Conservation (phyloP, 2,329 filamentous ascomycete species). For the Trichoderma afroharzianum region DNA sequence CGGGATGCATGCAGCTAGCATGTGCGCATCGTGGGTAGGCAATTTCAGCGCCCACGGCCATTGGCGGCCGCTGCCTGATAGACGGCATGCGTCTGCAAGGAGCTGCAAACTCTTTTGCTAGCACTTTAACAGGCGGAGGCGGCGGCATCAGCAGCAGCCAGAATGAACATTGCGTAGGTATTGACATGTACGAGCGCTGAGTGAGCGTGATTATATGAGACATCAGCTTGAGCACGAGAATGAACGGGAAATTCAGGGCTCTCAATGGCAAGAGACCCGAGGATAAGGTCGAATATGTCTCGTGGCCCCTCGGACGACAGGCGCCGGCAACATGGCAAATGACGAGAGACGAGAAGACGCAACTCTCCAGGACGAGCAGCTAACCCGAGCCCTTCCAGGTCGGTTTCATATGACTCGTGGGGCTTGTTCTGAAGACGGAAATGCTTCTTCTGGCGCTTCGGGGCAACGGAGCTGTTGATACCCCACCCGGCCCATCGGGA, state of each 20-base stretch:
- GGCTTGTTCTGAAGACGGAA: neutral
- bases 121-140: neutral
- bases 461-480: slow-evolving; percentile 17
- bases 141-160: neutral
- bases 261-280: neutral
- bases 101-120: neutral
- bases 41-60: neutral
- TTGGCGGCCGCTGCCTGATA: neutral
- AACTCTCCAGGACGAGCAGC: neutral
- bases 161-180: neutral
- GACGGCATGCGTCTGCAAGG: neutral
- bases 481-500: slow-evolving; percentile 17
- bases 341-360: neutral
- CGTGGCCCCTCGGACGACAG: slow-evolving; percentile 13
- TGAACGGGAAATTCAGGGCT: neutral
- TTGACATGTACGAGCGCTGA: neutral
- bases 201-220: neutral
- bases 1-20: slow-evolving; percentile 13
- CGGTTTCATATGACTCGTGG: slow-evolving; percentile 8
- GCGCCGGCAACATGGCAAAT: slow-evolving; percentile 15
- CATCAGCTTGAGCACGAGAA: neutral
- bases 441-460: slow-evolving; percentile 3
- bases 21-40: slow-evolving; percentile 8
- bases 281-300: neutral
- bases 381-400: neutral